Evolutionary conservation across 441 rosid species (phyloP).

Genomic region (Arabidopsis lyrata): DNA sequence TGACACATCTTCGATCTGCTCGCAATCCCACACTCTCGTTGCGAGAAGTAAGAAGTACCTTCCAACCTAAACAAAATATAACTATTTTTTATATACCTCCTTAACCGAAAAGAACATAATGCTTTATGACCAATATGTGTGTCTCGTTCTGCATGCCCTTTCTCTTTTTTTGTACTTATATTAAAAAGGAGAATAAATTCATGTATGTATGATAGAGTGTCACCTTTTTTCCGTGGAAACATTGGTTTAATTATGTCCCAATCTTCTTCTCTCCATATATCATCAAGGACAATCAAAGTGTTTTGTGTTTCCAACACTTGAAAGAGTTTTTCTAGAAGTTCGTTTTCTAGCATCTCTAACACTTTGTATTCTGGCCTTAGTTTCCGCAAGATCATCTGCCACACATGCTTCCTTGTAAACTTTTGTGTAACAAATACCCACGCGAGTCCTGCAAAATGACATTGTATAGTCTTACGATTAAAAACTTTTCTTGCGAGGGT

Average conservation of each 20-base stretch:
- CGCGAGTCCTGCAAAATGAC: slow-evolving; percentile 25
- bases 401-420: slow-evolving; percentile 27
- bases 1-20: slow-evolving; percentile 26
- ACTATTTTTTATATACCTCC: neutral
- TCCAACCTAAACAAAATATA: slow-evolving; percentile 25
- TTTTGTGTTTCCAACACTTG: neutral
- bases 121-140: neutral
- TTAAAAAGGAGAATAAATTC: too few species aligned
- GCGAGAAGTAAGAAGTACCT: slow-evolving; percentile 44
- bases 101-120: neutral
- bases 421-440: slow-evolving; percentile 47
- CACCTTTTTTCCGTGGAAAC: slow-evolving; percentile 13
- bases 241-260: slow-evolving; percentile 6
- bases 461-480: slow-evolving; percentile 23
- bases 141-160: too few species aligned
- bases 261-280: neutral
- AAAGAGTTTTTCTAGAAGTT: neutral
- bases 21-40: slow-evolving; percentile 30
- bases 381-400: slow-evolving; percentile 23
- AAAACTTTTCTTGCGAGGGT: slow-evolving; percentile 42
- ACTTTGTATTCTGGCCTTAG: neutral
- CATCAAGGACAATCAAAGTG: neutral
- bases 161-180: too few species aligned
- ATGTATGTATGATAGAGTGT: too few species aligned
- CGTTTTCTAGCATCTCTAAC: neutral